A percentile compares a stretch with the other conserved stretches of the same genome.
These are phyloP conservation scores for Helianthus tuberosus DNA, from an alignment of 129 eudicot genomes.

Conservation along the genomic window DNA sequence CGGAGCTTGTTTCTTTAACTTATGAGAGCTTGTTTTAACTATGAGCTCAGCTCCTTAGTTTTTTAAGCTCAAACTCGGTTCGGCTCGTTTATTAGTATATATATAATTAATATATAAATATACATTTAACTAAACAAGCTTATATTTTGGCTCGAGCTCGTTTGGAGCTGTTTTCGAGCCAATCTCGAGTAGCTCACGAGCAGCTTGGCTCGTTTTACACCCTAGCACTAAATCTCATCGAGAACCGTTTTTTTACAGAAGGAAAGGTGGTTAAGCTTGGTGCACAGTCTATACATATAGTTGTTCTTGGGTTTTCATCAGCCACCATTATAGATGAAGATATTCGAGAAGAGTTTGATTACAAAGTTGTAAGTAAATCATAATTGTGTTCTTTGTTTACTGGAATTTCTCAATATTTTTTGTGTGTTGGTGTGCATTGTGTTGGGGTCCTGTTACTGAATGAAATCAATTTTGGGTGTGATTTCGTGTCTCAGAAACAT, in stretches of 20 bases:
- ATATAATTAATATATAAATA: no score
- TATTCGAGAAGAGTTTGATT: constrained; percentile 68
- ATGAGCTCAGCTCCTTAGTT: no score
- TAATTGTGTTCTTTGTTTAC: not conserved
- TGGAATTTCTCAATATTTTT: not conserved
- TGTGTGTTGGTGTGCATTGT: not conserved
- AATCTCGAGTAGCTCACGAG: no score
- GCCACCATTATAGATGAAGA: constrained; percentile 74
- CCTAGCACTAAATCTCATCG: not conserved
- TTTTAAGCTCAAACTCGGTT: no score
- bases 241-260: constrained; percentile 45
- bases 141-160: no score
- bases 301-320: constrained; percentile 92
- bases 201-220: no score
- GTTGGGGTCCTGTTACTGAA: not conserved
- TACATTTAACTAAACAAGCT: no score
- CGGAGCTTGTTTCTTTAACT: no score
- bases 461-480: not conserved
- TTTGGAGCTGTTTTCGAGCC: no score
- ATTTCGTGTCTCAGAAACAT: constrained; percentile 62
- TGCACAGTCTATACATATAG: constrained; percentile 63
- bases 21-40: no score
- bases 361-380: constrained; percentile 59
- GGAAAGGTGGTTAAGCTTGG: constrained; percentile 84
- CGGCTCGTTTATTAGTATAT: no score